Evolutionary conservation across 1,284 basidiomycete species (phyloP).

Genomic region (Cutaneotrichosporon cutaneum): DNA sequence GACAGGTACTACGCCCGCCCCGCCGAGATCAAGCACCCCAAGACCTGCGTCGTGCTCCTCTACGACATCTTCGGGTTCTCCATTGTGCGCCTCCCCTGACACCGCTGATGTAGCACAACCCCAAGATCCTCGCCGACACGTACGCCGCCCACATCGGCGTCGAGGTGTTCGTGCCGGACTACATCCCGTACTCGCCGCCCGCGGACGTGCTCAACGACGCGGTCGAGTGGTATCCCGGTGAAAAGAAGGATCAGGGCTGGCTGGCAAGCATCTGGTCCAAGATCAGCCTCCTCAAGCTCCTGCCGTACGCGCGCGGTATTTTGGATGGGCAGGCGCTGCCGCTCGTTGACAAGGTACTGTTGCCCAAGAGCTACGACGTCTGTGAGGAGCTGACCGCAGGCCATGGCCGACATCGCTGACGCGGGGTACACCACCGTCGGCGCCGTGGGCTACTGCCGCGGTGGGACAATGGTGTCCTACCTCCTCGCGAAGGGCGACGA

Average conservation of each 20-base stretch:
- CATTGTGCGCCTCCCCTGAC: constrained; percentile 41
- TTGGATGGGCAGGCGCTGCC: constrained; percentile 11
- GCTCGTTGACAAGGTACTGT: constrained; percentile 11
- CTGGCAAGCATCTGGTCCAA: constrained; percentile 13
- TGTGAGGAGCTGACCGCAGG: neutral
- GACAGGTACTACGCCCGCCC: constrained; percentile 44
- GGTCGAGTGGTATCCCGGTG: constrained; percentile 28
- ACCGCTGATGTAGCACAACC: constrained; percentile 56
- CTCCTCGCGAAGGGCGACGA: constrained; percentile 31
- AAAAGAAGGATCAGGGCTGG: constrained; percentile 21
- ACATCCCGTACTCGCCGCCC: constrained; percentile 32
- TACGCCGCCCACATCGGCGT: constrained; percentile 59
- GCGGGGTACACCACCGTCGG: constrained; percentile 55
- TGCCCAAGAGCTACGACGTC: neutral
- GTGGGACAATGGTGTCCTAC: constrained; percentile 52
- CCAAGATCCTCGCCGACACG: constrained; percentile 64
- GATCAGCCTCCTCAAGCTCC: constrained; percentile 16
- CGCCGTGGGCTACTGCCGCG: constrained; percentile 66
- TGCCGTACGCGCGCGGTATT: constrained; percentile 19
- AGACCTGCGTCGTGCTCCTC: constrained; percentile 59
- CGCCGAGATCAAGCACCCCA: constrained; percentile 22
- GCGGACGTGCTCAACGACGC: constrained; percentile 24
- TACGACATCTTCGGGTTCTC: constrained; percentile 64
- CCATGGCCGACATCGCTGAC: neutral
- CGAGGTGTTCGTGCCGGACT: constrained; percentile 61